Base-by-base conservation (phyloP, 164 flowering plant species). In the Chimonanthus salicifolius region DNA sequence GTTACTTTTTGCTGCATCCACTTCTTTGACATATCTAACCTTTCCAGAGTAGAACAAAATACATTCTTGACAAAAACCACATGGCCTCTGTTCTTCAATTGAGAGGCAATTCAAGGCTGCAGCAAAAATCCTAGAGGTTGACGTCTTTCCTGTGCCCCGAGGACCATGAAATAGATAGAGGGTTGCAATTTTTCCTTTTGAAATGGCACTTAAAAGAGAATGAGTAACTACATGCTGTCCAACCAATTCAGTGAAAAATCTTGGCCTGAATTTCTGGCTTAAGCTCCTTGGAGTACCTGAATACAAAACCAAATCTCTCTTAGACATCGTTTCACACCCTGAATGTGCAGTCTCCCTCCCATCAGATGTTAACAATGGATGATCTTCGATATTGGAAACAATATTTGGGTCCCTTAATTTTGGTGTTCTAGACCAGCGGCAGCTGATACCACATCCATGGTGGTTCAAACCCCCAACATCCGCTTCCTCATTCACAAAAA, bases 111-210 rank as follows among this genome's bases (percentile, higher is more conserved):
- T 93, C 74, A 95, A 82, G 60, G 99, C 94, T 47, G 94, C 92
- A 6, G 99, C 97, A 83, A 95, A 93, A 47, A 95, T 85, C 80
- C 89, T 84, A 6, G 99, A 75, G 3, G 91, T 85, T 54, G 94
- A 90, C 21, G 97, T 93, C 78, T 93, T 95, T 3, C 99, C 99
- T 1, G 99, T 91, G 49, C 99, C 99, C 49, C 89, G 97, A 16
- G 98, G 94, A 64, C 98, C 99, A 79, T 93, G 86, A 64, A 95
- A 95, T 18, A 95, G 86, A 82, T 93, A 95, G 7, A 93, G 75
- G 3, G 92, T 79, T 16, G 86, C 64, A 51, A 88, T 76, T 81
- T 80, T 87, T 54, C 86, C 83, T 78, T 71, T 87, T 6, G 80
- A 83, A n/a, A 93, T 80, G 15, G 92, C 90, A 79, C 82, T 83